phyloP scores from a whole-genome alignment of 805 yeast genomes.

The Candida berthetii region DNA sequence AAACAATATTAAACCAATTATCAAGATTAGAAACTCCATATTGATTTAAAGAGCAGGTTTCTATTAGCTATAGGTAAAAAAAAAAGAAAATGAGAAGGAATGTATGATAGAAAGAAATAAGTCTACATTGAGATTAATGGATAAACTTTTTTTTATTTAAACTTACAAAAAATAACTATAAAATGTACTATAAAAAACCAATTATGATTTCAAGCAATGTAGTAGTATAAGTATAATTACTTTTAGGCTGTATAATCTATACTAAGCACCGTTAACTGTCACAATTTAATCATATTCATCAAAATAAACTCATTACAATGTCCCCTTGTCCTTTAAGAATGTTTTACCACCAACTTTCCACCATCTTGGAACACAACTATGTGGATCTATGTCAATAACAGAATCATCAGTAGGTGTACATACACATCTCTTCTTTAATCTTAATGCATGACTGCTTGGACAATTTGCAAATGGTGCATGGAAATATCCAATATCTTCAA shows the following conservation, averaged over 20 bases:
- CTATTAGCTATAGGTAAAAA: too few species aligned
- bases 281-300: too few species aligned
- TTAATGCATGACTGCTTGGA: conserved; percentile 44
- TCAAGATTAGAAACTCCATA: conserved; percentile 53
- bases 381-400: conserved; percentile 34
- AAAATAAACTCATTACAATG: neutral
- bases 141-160: too few species aligned
- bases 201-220: too few species aligned
- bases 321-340: conserved; percentile 38
- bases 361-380: conserved; percentile 69
- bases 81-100: too few species aligned
- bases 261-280: too few species aligned
- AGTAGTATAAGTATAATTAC: too few species aligned
- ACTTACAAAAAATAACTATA: too few species aligned
- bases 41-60: conserved; percentile 2
- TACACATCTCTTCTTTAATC: conserved; percentile 52
- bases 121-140: too few species aligned
- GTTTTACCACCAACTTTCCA: conserved; percentile 68
- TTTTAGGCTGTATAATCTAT: too few species aligned
- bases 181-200: too few species aligned
- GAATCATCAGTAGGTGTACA: conserved; percentile 44
- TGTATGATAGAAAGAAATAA: too few species aligned
- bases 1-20: conserved; percentile 81
- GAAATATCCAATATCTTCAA: conserved; percentile 75
- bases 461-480: conserved; percentile 68